Evolutionary conservation across 2,329 filamentous ascomycete genomes (phyloP).

Genomic region (Penicillium sp.): DNA sequence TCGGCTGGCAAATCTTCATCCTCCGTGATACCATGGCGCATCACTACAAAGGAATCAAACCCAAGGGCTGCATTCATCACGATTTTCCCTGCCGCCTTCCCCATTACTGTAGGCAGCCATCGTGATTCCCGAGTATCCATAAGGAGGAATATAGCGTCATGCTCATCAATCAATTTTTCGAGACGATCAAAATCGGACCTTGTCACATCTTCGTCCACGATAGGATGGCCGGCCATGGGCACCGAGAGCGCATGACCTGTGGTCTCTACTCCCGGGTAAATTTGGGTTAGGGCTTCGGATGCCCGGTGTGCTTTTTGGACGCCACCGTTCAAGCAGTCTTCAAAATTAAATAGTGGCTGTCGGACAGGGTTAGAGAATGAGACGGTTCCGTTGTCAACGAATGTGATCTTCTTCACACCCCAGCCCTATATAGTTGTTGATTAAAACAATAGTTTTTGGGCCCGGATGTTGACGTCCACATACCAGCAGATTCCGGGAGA

Average conservation of each 20-base stretch:
- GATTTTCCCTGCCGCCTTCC: constrained; percentile 86
- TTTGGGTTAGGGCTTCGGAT: constrained; percentile 74
- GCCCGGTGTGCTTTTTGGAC: constrained; percentile 78
- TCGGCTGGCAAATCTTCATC: constrained; percentile 59
- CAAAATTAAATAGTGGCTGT: constrained; percentile 86
- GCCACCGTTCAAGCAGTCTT: constrained; percentile 83
- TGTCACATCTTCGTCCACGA: constrained; percentile 68
- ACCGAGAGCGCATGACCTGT: constrained; percentile 79
- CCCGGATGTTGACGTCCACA: constrained; percentile 6
- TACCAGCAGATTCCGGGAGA: constrained; percentile 79
- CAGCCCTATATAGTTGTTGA: constrained; percentile 57
- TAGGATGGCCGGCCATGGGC: constrained; percentile 92
- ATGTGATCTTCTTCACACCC: constrained; percentile 93
- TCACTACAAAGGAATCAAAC: constrained; percentile 95
- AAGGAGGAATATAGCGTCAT: constrained; percentile 92
- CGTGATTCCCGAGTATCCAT: constrained; percentile 95
- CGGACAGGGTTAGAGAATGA: constrained; percentile 96
- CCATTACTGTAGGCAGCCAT: constrained; percentile 96
- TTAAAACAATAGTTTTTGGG: constrained; percentile 4
- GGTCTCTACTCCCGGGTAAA: constrained; percentile 86
- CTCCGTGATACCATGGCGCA: constrained; percentile 80
- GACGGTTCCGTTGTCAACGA: constrained; percentile 88
- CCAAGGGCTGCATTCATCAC: constrained; percentile 95
- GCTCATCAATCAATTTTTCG: constrained; percentile 70
- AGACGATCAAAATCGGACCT: constrained; percentile 73